Evolutionary conservation across 345 rosid species (phyloP).

Genomic region (Draba incana): DNA sequence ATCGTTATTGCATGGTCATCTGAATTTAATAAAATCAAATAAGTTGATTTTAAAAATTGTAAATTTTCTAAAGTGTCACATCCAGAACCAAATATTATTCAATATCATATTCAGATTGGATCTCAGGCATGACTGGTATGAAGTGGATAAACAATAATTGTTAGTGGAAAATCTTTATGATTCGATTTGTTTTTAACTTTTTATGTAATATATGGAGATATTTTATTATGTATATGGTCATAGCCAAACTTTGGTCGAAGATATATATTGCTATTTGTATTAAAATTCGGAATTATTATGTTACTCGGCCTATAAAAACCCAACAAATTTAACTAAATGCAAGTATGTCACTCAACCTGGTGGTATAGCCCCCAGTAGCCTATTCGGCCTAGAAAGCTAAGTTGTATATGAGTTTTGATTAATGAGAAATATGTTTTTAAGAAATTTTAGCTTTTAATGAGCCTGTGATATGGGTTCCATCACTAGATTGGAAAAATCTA

Average conservation of each 20-base stretch:
- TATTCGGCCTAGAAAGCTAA: background rate
- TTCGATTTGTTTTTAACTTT: conserved; percentile 14
- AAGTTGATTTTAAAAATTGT: background rate
- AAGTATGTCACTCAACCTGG: background rate
- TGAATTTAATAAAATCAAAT: no score
- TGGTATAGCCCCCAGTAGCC: background rate
- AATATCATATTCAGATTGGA: conserved; percentile 26
- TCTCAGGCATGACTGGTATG: conserved; percentile 13
- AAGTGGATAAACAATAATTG: conserved; percentile 26
- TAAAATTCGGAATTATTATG: background rate
- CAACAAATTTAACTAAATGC: background rate
- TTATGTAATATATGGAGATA: conserved; percentile 10
- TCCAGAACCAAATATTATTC: conserved; percentile 1
- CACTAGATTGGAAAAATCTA: no score
- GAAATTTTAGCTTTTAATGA: no score
- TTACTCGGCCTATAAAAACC: conserved; percentile 8
- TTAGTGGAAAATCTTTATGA: conserved; percentile 25
- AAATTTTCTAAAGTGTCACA: background rate
- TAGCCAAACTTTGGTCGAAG: conserved; percentile 20
- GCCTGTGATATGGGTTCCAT: no score
- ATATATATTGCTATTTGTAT: conserved; percentile 4
- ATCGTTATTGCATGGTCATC: no score
- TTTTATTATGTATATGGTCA: conserved; percentile 27
- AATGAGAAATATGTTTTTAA: no score
- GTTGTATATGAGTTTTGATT: background rate